Evolutionary conservation across 495 filamentous ascomycete genomes (phyloP), one percentile per base, ranked within the genome.

Genomic region (Daldinia grandis): DNA sequence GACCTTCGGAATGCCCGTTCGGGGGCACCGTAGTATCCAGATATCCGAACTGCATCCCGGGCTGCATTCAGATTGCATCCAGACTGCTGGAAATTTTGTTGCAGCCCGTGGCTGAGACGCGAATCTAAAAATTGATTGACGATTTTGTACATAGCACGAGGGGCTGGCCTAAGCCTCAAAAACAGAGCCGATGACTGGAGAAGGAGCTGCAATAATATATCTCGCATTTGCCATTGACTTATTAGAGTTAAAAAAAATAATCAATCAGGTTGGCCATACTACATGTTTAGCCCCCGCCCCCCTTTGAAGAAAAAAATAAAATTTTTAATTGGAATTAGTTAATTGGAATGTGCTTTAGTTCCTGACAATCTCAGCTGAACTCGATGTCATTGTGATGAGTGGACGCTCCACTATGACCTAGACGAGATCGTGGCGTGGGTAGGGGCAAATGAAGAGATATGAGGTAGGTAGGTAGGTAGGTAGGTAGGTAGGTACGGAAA

Each of bases 1-100:
- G 69, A 33, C 5, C 14, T 38, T 67, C 69, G 69, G 69, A 25
- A 72, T 72, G 53, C 63, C 69, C 51, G 51, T 67, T 66, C 59
- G 58, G 68, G 68, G 37, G n/a, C 37, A 35, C 28, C 12, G 19
- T 35, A 10, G 21, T 3, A 47, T 47, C 10, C 9, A 21, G 42
- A 47, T 47, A 24, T 21, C 42, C n/a, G n/a, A 14, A 17, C 15
- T 30, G 28, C 28, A 15, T 19, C 30, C 30, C 49, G 30, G 24
- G 55, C 17, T 47, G 8, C 21, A 24, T 21, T 19, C 19, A 44
- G 38, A 21, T 44, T 33, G 2, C 9, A 17, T 21, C 31, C 49
- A 54, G 24, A 63, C 60, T 54, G 60, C 37, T 30, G 60, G 17
- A 19, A 24, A 24, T 47, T 47, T 47, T n/a, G 19, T 49, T n/a